Evolutionary conservation across 2,329 filamentous ascomycete species (phyloP).

Genomic region (Dissoconium aciculare): DNA sequence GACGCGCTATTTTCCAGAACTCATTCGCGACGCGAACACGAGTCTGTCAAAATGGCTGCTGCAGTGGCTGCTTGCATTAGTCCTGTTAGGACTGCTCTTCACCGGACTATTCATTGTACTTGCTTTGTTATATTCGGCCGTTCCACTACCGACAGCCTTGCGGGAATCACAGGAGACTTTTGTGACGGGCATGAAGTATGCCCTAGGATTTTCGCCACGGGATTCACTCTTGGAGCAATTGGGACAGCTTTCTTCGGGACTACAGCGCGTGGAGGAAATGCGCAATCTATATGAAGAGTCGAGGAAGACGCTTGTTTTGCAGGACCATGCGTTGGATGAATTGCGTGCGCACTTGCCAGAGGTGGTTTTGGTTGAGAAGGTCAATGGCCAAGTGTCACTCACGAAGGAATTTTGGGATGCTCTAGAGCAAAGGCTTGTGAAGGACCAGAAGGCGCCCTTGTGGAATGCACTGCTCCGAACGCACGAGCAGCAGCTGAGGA

Average conservation of each 20-base stretch:
- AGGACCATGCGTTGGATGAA: constrained; percentile 4
- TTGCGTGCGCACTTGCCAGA: constrained; percentile 41
- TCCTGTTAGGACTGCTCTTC: neutral
- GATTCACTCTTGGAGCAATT: neutral
- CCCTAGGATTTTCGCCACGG: neutral
- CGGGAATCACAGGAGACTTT: neutral
- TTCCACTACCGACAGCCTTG: neutral
- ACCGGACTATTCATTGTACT: neutral
- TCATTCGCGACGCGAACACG: constrained; percentile 1
- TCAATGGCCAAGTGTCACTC: constrained; percentile 40
- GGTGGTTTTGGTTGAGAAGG: constrained; percentile 38
- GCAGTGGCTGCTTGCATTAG: neutral
- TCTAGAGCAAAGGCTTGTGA: constrained; percentile 39
- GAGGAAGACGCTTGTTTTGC: constrained; percentile 2
- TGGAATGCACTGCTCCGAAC: constrained; percentile 18
- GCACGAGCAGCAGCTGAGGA: constrained; percentile 28
- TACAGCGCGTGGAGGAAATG: neutral
- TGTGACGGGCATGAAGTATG: neutral
- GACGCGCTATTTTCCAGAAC: neutral
- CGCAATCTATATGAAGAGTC: neutral
- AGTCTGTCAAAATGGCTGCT: neutral
- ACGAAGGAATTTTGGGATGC: constrained; percentile 51
- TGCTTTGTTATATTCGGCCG: neutral
- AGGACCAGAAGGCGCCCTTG: constrained; percentile 29
- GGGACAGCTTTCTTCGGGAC: neutral